Evolutionary conservation across 2,329 filamentous ascomycete species (phyloP), one percentile per base, ranked within the genome.

Genomic region (Fusarium scirpi): DNA sequence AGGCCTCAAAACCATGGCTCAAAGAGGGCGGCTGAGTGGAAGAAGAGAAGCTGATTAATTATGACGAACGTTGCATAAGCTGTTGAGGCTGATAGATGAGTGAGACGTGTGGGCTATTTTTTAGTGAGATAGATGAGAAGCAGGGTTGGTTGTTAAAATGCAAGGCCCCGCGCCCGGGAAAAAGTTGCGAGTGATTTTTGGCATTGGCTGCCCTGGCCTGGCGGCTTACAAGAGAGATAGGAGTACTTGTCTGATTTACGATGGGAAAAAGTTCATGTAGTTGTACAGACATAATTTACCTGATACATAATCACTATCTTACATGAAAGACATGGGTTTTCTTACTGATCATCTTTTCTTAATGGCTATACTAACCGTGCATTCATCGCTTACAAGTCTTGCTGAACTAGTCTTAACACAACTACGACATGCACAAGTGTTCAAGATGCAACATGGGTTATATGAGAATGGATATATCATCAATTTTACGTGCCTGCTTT

Each of bases 1-100:
- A 79, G 78, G 56, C 80, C 82, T 9, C 78, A 80, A 62, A 80
- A 76, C 38, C 79, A 82, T 46, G 76, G 82, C 29, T 78, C 82
- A 7, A 77, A 74, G 57, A 77, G 84, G 54, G 81, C 82, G 12
- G 74, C 80, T 5, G 80, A 81, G 40, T 86, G 85, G 82, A 84
- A 82, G 74, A 82, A 83, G 74, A 81, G 83, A 74, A 76, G 54
- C 34, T 73, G 61, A 74, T 57, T 32, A 24, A 45, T 22, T 30
- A 60, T 45, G 48, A 24, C 22, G 43, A 32, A 62, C 56, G 38
- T 49, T 43, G 51, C 43, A 56, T 61, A 46, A 53, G 38, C 27
- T 30, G 38, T 45, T 57, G 38, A 43, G 38, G 49, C 41, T 43
- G 45, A 55, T 30, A 48, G 40, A 52, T 34, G 27, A 44, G 34